Percentiles rank a stretch among this genome's conserved stretches.
Evolutionary conservation across 805 yeast genomes (phyloP).

Genomic region (Ogataea paraovalis): DNA sequence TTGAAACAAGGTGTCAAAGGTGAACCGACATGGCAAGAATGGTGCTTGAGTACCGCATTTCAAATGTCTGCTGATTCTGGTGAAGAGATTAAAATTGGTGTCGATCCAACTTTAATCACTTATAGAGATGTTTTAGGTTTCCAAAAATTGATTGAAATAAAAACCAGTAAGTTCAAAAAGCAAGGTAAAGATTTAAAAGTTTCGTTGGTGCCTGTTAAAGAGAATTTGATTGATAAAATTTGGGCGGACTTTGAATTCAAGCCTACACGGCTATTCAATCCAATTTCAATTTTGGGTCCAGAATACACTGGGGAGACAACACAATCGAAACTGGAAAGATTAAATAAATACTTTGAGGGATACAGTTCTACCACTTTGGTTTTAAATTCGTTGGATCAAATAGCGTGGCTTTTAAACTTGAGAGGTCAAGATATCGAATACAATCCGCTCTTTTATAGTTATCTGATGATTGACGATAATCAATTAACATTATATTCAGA

Average conservation of each 20-base stretch:
- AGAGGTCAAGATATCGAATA: slow-evolving; percentile 55
- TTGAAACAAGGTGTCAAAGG: slow-evolving; percentile 48
- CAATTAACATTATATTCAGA: slow-evolving; percentile 41
- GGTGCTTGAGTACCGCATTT: slow-evolving; percentile 49
- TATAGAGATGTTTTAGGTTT: slow-evolving; percentile 33
- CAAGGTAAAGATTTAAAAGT: slow-evolving; percentile 30
- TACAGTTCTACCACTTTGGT: slow-evolving; percentile 28
- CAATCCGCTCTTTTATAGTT: slow-evolving; percentile 52
- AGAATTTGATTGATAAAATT: slow-evolving; percentile 45
- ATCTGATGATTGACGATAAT: slow-evolving; percentile 42
- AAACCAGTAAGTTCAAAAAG: slow-evolving; percentile 21
- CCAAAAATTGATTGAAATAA: slow-evolving; percentile 26
- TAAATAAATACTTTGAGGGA: slow-evolving; percentile 37
- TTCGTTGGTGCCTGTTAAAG: slow-evolving; percentile 41
- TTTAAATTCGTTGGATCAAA: slow-evolving; percentile 65
- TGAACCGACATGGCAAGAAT: slow-evolving; percentile 55
- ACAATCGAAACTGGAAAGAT: slow-evolving; percentile 50
- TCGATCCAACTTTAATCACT: slow-evolving; percentile 49
- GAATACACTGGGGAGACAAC: slow-evolving; percentile 65
- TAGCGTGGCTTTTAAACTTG: slow-evolving; percentile 86
- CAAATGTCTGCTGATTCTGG: slow-evolving; percentile 47
- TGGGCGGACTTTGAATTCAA: slow-evolving; percentile 54
- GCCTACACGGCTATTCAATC: slow-evolving; percentile 53
- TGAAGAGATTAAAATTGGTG: slow-evolving; percentile 31
- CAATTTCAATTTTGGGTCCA: slow-evolving; percentile 46